Evolutionary conservation across 2,329 filamentous ascomycete species (phyloP), one percentile per base, ranked within the genome.

Genomic region (Pseudogymnoascus pannorum): DNA sequence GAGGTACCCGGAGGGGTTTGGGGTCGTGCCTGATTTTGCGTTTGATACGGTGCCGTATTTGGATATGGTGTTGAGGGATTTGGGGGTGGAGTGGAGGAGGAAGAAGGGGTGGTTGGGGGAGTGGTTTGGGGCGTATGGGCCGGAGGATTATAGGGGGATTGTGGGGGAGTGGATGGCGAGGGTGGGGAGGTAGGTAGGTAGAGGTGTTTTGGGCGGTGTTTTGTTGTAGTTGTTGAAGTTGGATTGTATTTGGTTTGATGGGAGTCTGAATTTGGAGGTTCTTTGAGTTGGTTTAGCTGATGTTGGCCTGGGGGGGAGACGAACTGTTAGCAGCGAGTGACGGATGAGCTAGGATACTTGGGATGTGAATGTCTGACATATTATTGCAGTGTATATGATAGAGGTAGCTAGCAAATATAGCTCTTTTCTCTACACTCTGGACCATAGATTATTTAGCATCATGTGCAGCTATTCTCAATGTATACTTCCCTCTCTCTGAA

Each of bases 31-130:
- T 0, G 88, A 90, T 70, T 86, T 92, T 65, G 85, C 89, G 16
- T 92, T 93, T 68, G 90, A 94, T 71, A 81, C 81, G 0, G 71
- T 93, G 60, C 88, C 88, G 3, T 94, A 91, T 62, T 71, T 91
- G 16, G 89, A 92, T 72, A 68, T 87, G 68, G 71, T 93, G 69
- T 70, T 89, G 63, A 74, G 75, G 4, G 89, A 93, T 71, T 68
- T 92, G 61, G 87, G 83, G 0, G 72, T 92, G 60, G 74, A 78
- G 16, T 75, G 75, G 12, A 76, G 81, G 65, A 75, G 84, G 33
- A 88, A 87, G 75, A 64, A 65, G 9, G 78, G 81, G 0, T 76
- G 68, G 60, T 67, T 70, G 61, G 67, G 60, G 36, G 77, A 79
- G 57, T 71, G 78, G 22, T 76, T 76, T 63, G 66, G 72, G 61